A percentile compares a stretch with the other conserved stretches of the same genome.
These are phyloP conservation scores for Rhizophagus sp. DNA, from an alignment of 192 early-diverging fungal genomes.

Conservation along the genomic window DNA sequence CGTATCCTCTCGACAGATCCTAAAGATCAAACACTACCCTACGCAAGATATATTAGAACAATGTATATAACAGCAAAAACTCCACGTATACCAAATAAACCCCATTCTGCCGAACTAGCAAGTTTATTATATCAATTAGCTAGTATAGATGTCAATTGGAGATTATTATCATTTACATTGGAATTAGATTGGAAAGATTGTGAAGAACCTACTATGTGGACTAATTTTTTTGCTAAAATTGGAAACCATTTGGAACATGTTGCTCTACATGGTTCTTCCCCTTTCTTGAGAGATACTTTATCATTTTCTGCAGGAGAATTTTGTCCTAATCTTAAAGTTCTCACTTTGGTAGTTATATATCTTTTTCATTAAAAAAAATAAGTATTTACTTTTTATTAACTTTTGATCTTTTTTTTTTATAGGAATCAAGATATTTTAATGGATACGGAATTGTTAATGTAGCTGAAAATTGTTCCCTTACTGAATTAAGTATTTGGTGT, in stretches of 20 bases:
- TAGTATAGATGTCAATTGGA: conserved; percentile 2
- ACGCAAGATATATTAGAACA: background rate
- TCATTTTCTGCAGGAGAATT: conserved; percentile 4
- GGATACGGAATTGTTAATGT: background rate
- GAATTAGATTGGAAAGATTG: conserved; percentile 12
- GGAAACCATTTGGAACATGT: background rate
- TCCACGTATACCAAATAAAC: background rate
- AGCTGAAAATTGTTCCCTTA: background rate
- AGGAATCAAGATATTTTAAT: conserved; percentile 15
- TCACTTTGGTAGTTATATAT: background rate
- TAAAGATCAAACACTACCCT: background rate
- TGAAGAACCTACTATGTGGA: background rate
- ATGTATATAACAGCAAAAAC: background rate
- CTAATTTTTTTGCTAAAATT: conserved; percentile 5
- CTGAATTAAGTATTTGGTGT: conserved; percentile 6
- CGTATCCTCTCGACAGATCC: background rate
- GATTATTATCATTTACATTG: background rate
- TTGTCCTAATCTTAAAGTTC: background rate
- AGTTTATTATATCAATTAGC: background rate
- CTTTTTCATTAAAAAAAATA: background rate
- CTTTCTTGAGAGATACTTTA: conserved; percentile 1
- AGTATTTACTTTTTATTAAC: background rate
- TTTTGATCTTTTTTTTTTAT: background rate
- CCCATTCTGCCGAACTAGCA: background rate
- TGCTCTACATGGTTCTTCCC: background rate